Base-by-base conservation (phyloP, 257 asterid species). In the Solanum peruvianum region DNA sequence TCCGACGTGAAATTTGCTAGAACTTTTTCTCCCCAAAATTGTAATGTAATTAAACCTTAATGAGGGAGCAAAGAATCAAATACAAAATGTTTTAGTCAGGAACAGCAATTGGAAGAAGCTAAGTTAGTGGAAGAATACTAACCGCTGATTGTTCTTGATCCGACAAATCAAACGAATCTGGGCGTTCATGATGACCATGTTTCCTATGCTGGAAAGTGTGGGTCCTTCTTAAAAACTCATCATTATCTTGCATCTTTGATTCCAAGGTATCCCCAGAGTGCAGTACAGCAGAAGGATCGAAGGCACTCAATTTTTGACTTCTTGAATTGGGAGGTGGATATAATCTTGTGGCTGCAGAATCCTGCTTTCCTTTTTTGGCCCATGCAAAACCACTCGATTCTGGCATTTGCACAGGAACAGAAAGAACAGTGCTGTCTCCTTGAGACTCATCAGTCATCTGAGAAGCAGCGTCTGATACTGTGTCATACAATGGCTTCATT, bases 391-490 rank as follows among this genome's bases (percentile, higher is more conserved):
- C 85, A 44, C 82, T 88, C 5, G 95, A 96, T 72, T 90, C 87
- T 44, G 94, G 56, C 83, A 88, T 90, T 58, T 91, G 93, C n/a
- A 86, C 90, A 1, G 99, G 98, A 60, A 93, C 92, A 0, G 98
- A 93, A 18, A 88, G 92, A 29, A 88, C 86, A 87, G 93, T 95
- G 41, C 94, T 89, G 10, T 75, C 87, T 35, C 49, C 92, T 13
- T 91, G 90, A 35, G 98, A 93, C 81, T 90, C 94, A 62, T 90
- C 91, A 1, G 96, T 91, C 85, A 87, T 82, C 73, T 92, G 96
- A 23, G 99, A 94, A 77, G 92, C 90, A 76, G 92, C 89, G 84
- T 95, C 97, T 1, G 99, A 96, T 49, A 89, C 91, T 4, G 99
- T 92, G 69, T 95, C 98, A 8, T 85, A 88, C 12, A 96, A 84